Evolutionary conservation across 2,329 filamentous ascomycete species (phyloP), one percentile per base, ranked within the genome.

Genomic region (Aquanectria penicillioides): DNA sequence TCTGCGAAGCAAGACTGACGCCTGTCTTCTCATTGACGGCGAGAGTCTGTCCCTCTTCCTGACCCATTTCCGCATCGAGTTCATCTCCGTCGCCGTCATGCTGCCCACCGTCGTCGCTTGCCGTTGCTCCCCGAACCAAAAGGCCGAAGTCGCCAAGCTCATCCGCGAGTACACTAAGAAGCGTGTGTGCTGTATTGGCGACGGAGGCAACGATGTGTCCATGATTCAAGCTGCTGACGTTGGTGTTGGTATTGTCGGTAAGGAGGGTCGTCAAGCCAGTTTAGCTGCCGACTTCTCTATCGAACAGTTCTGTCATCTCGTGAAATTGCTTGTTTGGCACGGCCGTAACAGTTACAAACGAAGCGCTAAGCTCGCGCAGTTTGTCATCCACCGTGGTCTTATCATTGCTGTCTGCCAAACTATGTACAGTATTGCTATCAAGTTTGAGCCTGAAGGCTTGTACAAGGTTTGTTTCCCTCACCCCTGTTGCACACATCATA

Each of bases 161-260:
- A 99, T 99, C 78, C 92, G 94, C 61, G 86, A 91, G 47, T 89
- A 92, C 76, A 99, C 95, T 17, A 93, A 92, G 76, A 98, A 98
- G 77, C 90, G 96, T 12, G 92, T 98, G 13, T 97, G 94, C 78
- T 98, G 95, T 73, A 99, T 99, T 67, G 95, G 95, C 31, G 95
- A 99, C 72, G 95, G 95, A 65, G 95, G 96, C 69, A 99, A 99
- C 77, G 96, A 99, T 74, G 95, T 99, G 5, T 94, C 90, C 67
- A 99, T 99, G 95, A 99, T 99, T 67, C 95, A 98, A 80, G 94
- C 95, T 7, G 95, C 96, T 1, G 95, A 99, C 71, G 94, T 99
- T 0, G 96, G 96, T 60, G 94, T 99, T 22, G 95, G 95, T 61
- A 99, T 99, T 62, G 95, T 98, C 1, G 95, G 95, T 59, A 99